Base-by-base conservation (phyloP, 805 yeast genomes). In the Spencermartinsiella europaea region DNA sequence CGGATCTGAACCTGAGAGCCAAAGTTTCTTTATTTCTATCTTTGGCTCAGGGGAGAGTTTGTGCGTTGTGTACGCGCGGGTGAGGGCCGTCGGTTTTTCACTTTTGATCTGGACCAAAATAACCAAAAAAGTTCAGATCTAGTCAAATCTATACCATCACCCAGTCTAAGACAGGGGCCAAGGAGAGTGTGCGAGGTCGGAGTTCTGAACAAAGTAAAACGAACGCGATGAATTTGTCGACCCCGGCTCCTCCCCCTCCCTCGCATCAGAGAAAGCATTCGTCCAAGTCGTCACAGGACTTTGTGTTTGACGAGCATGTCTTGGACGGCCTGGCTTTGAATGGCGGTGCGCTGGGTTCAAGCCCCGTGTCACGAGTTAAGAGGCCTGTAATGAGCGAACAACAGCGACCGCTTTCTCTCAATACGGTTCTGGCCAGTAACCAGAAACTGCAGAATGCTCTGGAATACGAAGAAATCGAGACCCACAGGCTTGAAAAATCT, bases 391-490 rank as follows among this genome's bases (percentile, higher is more conserved):
- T 7, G 10, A 25, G 28, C 36, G n/a, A 37, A 33, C 7, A 15
- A 12, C 42, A 38, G 34, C 15, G 33, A 17, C 34, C 25, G 10
- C 33, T 38, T 7, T 38, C 42, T 14, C 7, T 38, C 19, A 27
- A 38, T 20, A 38, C 34, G 15, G 5, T 38, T 14, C 21, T 38
- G 34, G 42, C 14, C 19, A 8, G 41, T 14, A 49, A 53, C 41
- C 52, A 53, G 27, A 34, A 39, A 19, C 44, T 52, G 35, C 44
- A 46, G 31, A 21, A 35, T 15, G 56, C 52, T 14, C 46, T 54
- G n/a, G 55, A 54, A 15, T 43, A 41, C 31, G 58, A 54, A 36
- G 52, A 53, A 35, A 43, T 47, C 40, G 57, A 52, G 41, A 38
- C 49, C 4, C 44, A 35, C 10, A 34, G 37, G 44, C 54, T 54